Base-by-base conservation (phyloP, 2,329 filamentous ascomycete genomes). In the Leptographium wingfieldii region DNA sequence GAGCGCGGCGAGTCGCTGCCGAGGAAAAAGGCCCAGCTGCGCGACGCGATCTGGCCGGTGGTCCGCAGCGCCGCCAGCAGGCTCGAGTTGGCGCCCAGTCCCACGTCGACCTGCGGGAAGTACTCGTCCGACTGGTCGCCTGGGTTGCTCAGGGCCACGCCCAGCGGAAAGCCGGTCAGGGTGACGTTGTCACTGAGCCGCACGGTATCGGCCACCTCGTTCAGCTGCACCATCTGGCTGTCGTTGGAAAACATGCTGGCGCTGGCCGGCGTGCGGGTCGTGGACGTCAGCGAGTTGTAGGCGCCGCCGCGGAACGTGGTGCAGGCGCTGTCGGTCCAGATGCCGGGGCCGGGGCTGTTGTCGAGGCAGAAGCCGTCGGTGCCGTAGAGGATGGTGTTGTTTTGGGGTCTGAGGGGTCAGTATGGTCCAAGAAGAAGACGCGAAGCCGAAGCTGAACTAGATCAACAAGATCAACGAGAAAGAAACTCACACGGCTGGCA, bases 11-110 rank as follows among this genome's bases (percentile, higher is more conserved):
- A 67, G 27, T 64, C 64, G 14, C 65, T 61, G 19, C 69, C 70
- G 66, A 68, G 72, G 57, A 69, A 72, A n/a, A 69, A 65, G 29
- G 67, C 67, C 63, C 68, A 72, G 19, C 65, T 66, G 22, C 66
- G 66, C 38, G 67, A 67, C 6, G 63, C 62, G 58, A 71, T 72
- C 40, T 65, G 58, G 22, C 67, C 66, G 5, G 66, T 56, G 29
- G 59, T 43, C 51, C 65, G 61, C 14, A 72, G 66, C 14, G 62
- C 52, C 19, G 62, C 62, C 6, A 73, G 60, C 33, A 72, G 57
- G 1, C 69, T 68, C 33, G 70, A 73, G 56, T 71, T 69, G 9
- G 59, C 53, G 6, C 69, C 70, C 31, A 72, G 60, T 4, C 69
- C 69, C 25, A 69, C 16, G 27, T 56, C 63, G 48, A 62, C 65